Conservation (phyloP, 1,139 yeast genomes). For the Geotrichum phurueaensis region DNA sequence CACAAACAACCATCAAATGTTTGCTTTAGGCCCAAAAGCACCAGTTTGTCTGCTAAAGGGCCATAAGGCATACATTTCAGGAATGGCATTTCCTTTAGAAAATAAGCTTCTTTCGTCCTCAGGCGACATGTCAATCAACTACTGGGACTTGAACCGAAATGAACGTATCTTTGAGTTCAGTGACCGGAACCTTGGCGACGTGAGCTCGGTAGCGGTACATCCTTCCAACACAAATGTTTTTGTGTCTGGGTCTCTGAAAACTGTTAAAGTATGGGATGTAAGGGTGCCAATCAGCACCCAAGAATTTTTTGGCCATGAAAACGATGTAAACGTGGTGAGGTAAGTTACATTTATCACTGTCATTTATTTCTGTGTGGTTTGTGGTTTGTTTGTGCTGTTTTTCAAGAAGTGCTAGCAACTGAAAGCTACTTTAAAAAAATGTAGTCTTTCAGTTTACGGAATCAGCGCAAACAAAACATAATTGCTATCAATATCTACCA, state of each 20-base stretch:
- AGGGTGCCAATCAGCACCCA: slow-evolving; percentile 52
- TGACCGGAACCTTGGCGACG: slow-evolving; percentile 73
- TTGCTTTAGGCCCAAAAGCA: slow-evolving; percentile 31
- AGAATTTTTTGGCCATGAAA: slow-evolving; percentile 52
- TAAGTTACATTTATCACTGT: slow-evolving; percentile 22
- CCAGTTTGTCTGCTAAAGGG: slow-evolving; percentile 58
- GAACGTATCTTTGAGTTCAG: slow-evolving; percentile 50
- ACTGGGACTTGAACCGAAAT: slow-evolving; percentile 74
- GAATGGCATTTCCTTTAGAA: slow-evolving; percentile 58
- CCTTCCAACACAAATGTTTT: slow-evolving; percentile 40
- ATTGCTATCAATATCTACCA: no score
- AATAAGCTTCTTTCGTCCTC: slow-evolving; percentile 61
- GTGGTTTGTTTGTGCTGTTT: background rate
- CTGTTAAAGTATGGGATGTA: slow-evolving; percentile 66
- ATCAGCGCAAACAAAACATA: no score
- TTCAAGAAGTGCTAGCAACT: no score
- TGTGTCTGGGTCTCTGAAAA: slow-evolving; percentile 72
- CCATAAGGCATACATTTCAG: slow-evolving; percentile 78
- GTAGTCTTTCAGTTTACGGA: no score
- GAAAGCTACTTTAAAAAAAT: no score
- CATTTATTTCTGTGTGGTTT: background rate
- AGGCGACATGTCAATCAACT: slow-evolving; percentile 75
- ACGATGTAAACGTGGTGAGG: slow-evolving; percentile 61
- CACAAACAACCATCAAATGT: slow-evolving; percentile 15
- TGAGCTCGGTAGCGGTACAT: slow-evolving; percentile 47